Evolutionary conservation across 345 rosid species (phyloP).

Genomic region (Raphanus sativus): DNA sequence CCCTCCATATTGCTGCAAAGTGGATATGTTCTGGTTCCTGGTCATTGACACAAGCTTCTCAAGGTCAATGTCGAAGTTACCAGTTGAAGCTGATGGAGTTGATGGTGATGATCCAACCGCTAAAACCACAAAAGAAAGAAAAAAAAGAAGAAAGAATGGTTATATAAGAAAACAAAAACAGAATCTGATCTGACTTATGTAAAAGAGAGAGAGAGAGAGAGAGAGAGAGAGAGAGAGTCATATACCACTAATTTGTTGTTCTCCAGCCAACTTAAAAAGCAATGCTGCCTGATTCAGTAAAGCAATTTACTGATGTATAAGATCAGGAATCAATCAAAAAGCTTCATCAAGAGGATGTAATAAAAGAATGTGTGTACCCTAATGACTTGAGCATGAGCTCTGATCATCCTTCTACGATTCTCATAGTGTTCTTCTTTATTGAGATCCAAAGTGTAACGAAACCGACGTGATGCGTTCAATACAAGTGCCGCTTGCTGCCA

Average conservation of each 20-base stretch:
- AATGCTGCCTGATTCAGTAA: slow-evolving; percentile 73
- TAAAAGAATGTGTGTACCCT: slow-evolving; percentile 47
- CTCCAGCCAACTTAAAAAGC: slow-evolving; percentile 89
- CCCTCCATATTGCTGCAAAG: slow-evolving; percentile 69
- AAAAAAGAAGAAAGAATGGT: neutral
- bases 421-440: slow-evolving; percentile 79
- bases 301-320: neutral
- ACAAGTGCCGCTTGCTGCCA: slow-evolving; percentile 93
- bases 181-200: neutral
- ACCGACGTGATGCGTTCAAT: slow-evolving; percentile 92
- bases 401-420: slow-evolving; percentile 69
- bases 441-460: slow-evolving; percentile 95
- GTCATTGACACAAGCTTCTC: slow-evolving; percentile 81
- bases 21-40: slow-evolving; percentile 68
- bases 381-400: slow-evolving; percentile 95
- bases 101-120: slow-evolving; percentile 42
- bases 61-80: slow-evolving; percentile 64
- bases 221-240: neutral
- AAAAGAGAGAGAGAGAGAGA: too few relatives aligned
- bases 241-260: slow-evolving; percentile 68
- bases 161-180: neutral
- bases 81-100: slow-evolving; percentile 44
- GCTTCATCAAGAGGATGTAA: neutral
- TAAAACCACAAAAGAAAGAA: neutral
- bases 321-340: neutral